These are phyloP conservation scores for Phylloporus gajari DNA, from an alignment of 1,284 basidiomycete species.

Conservation along the genomic window DNA sequence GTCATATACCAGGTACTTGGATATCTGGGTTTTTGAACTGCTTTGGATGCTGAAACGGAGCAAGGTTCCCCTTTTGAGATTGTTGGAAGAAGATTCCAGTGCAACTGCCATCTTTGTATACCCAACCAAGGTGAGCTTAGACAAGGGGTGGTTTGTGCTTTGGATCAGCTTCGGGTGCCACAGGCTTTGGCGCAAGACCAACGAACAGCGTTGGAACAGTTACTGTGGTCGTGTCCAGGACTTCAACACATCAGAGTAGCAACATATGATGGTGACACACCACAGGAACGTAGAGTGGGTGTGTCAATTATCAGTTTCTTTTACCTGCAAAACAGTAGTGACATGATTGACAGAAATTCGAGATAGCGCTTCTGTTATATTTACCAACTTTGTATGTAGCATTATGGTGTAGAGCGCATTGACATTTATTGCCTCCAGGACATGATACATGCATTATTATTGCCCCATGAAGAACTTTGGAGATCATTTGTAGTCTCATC, in stretches of 20 bases:
- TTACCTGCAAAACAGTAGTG: conserved; percentile 1
- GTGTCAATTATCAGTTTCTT: conserved; percentile 22
- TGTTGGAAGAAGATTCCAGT: conserved; percentile 69
- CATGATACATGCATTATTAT: conserved; percentile 86
- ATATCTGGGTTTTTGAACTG: neutral
- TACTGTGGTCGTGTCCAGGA: conserved; percentile 71
- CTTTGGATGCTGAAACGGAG: conserved; percentile 2
- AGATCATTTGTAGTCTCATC: conserved; percentile 60
- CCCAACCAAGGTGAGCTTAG: conserved; percentile 77
- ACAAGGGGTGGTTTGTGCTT: neutral
- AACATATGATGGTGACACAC: conserved; percentile 92
- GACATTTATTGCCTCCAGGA: conserved; percentile 62
- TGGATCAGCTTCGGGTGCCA: neutral
- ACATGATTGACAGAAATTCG: conserved; percentile 61
- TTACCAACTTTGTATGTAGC: conserved; percentile 76
- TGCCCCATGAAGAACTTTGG: conserved; percentile 89
- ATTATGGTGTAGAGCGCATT: too few relatives aligned
- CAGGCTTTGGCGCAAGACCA: conserved; percentile 93
- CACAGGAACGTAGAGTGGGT: conserved; percentile 71
- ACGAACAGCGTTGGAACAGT: conserved; percentile 70
- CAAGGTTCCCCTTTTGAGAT: conserved; percentile 78
- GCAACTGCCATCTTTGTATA: conserved; percentile 88
- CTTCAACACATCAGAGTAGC: conserved; percentile 74
- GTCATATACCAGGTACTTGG: conserved; percentile 81
- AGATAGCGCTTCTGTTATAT: conserved; percentile 73